Conservation (phyloP, 805 yeast genomes). For the Nakazawaea ambrosiae region DNA sequence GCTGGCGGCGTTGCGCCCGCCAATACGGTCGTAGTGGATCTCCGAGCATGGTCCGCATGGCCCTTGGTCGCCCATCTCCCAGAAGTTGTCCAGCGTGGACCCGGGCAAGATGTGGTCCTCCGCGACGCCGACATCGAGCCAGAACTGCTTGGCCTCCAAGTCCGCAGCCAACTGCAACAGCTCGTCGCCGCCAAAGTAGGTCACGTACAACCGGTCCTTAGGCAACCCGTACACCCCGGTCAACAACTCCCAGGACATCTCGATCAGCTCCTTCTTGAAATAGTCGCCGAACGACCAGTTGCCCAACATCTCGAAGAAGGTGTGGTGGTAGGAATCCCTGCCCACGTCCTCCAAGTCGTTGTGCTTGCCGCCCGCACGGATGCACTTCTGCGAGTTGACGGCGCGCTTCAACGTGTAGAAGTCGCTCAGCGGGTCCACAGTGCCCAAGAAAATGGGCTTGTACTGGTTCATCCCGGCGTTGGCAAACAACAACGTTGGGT, state of each 20-base stretch:
- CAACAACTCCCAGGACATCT: slow-evolving; percentile 84
- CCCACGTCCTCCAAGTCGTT: slow-evolving; percentile 98
- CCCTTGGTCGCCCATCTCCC: slow-evolving; percentile 99
- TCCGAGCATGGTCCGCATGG: slow-evolving; percentile 99
- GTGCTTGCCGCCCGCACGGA: slow-evolving; percentile 99
- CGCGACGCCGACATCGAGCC: slow-evolving; percentile 84
- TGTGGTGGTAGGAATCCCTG: slow-evolving; percentile 94
- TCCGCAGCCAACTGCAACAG: slow-evolving; percentile 83
- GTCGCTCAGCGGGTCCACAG: slow-evolving; percentile 91
- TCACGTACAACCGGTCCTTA: slow-evolving; percentile 78
- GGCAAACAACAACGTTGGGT: slow-evolving; percentile 92
- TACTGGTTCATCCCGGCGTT: slow-evolving; percentile 99
- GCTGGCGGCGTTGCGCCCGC: slow-evolving; percentile 91
- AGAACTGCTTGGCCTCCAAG: slow-evolving; percentile 81
- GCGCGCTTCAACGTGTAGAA: slow-evolving; percentile 83
- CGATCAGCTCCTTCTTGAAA: slow-evolving; percentile 90
- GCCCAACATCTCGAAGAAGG: slow-evolving; percentile 98
- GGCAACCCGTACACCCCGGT: slow-evolving; percentile 80
- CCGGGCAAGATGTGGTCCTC: slow-evolving; percentile 95
- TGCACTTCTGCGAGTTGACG: slow-evolving; percentile 94
- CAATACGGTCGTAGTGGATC: slow-evolving; percentile 95
- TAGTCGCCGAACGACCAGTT: slow-evolving; percentile 99
- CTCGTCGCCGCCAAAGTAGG: slow-evolving; percentile 93
- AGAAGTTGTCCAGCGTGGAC: slow-evolving; percentile 82
- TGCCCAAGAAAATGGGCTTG: slow-evolving; percentile 94